phyloP scores from a whole-genome alignment of 2,329 filamentous ascomycete genomes.

The Leptographium procerum region DNA sequence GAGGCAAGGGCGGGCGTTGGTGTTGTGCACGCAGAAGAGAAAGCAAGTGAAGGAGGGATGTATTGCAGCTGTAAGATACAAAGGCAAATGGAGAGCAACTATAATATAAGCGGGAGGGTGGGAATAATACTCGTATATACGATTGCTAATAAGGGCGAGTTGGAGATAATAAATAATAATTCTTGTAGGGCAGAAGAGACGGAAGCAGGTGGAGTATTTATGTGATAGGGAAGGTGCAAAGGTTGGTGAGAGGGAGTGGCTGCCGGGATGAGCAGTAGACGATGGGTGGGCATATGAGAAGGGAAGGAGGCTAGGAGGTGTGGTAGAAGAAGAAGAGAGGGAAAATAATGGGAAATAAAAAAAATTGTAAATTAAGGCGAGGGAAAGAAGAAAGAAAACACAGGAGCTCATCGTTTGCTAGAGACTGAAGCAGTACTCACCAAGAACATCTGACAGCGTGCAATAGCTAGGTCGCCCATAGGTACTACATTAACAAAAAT shows the following conservation, averaged over 20 bases:
- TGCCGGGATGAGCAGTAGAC: constrained; percentile 1
- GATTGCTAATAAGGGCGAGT: background rate
- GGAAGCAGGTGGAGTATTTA: constrained; percentile 11
- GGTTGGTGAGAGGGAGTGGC: background rate
- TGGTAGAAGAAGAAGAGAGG: constrained; percentile 10
- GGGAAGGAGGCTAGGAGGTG: constrained; percentile 13
- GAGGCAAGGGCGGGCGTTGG: background rate
- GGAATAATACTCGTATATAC: background rate
- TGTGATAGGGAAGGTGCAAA: constrained; percentile 4
- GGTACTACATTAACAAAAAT: background rate
- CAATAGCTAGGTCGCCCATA: background rate
- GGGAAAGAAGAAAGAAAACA: background rate
- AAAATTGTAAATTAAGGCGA: background rate
- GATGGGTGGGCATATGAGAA: constrained; percentile 9
- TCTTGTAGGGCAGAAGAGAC: background rate
- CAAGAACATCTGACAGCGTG: no score
- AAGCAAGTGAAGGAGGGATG: background rate
- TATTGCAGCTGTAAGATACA: background rate
- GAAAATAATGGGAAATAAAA: constrained; percentile 3
- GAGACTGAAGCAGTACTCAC: background rate
- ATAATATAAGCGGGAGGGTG: background rate
- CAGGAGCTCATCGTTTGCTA: background rate
- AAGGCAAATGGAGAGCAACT: background rate
- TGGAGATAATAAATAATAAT: background rate
- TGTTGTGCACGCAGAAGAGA: background rate